phyloP scores from a whole-genome alignment of 1,139 yeast species.

The Kodamaea fungicola region DNA sequence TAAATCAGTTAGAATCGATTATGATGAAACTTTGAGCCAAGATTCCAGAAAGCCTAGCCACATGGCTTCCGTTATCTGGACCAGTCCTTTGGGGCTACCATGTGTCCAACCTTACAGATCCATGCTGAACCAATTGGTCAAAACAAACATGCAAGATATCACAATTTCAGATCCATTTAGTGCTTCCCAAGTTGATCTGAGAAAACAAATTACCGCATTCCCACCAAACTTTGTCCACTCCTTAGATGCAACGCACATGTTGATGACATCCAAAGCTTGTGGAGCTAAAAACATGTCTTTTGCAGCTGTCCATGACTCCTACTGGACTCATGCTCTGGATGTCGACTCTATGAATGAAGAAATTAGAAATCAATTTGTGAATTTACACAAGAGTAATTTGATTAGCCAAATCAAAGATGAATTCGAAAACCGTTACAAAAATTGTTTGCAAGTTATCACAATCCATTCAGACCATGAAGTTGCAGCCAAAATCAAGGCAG shows the following conservation, averaged over 20 bases:
- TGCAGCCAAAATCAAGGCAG: slow-evolving; percentile 48
- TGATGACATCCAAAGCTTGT: slow-evolving; percentile 81
- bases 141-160: slow-evolving; percentile 81
- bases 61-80: slow-evolving; percentile 93
- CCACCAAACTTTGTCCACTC: slow-evolving; percentile 97
- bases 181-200: slow-evolving; percentile 75
- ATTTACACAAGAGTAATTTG: slow-evolving; percentile 70
- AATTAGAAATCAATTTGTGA: slow-evolving; percentile 76
- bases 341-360: slow-evolving; percentile 69
- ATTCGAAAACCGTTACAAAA: slow-evolving; percentile 75
- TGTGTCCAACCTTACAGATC: slow-evolving; percentile 95
- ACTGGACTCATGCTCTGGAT: slow-evolving; percentile 96
- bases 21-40: slow-evolving; percentile 19
- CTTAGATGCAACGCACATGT: slow-evolving; percentile 95
- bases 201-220: slow-evolving; percentile 89
- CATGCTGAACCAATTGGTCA: slow-evolving; percentile 56
- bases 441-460: slow-evolving; percentile 58
- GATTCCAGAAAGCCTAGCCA: slow-evolving; percentile 49
- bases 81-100: slow-evolving; percentile 89
- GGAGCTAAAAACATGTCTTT: slow-evolving; percentile 66
- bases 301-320: slow-evolving; percentile 97
- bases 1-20: slow-evolving; percentile 70
- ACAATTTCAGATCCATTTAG: slow-evolving; percentile 81
- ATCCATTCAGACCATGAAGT: slow-evolving; percentile 52
- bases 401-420: slow-evolving; percentile 71